Percentiles rank a stretch among this genome's conserved stretches.
These are phyloP conservation scores for Wickerhamomyces canadensis DNA, from an alignment of 805 yeast genomes.

Conservation along the genomic window DNA sequence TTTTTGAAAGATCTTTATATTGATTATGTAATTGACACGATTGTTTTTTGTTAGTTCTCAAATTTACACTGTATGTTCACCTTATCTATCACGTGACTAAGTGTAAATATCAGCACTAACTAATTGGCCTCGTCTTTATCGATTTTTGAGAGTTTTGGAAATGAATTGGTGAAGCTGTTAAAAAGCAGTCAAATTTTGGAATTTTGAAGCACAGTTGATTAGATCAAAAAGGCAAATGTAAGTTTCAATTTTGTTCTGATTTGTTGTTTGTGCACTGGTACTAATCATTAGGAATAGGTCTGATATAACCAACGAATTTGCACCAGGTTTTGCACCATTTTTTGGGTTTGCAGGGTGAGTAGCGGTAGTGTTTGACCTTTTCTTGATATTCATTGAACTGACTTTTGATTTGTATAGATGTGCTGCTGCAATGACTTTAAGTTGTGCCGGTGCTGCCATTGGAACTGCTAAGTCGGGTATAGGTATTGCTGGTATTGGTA, in stretches of 20 bases:
- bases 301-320: constrained; percentile 50
- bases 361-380: no score
- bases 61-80: neutral
- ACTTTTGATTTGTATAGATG: no score
- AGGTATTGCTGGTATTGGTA: constrained; percentile 97
- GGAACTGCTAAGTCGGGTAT: constrained; percentile 98
- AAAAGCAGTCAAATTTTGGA: no score
- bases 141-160: no score
- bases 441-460: constrained; percentile 97
- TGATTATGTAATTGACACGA: neutral
- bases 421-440: constrained; percentile 83
- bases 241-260: no score
- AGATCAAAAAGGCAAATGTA: no score
- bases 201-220: neutral
- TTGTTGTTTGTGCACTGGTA: no score
- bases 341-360: constrained; percentile 88
- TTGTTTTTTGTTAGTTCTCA: constrained; percentile 2
- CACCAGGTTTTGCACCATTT: constrained; percentile 94
- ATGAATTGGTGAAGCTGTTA: no score
- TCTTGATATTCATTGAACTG: no score
- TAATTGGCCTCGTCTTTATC: no score
- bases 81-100: neutral
- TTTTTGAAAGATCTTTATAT: neutral
- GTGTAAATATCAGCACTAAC: constrained; percentile 1
- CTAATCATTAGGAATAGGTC: no score